These are phyloP conservation scores for Chrysanthemum makinoi DNA, from an alignment of 129 eudicot genomes.

Conservation along the genomic window DNA sequence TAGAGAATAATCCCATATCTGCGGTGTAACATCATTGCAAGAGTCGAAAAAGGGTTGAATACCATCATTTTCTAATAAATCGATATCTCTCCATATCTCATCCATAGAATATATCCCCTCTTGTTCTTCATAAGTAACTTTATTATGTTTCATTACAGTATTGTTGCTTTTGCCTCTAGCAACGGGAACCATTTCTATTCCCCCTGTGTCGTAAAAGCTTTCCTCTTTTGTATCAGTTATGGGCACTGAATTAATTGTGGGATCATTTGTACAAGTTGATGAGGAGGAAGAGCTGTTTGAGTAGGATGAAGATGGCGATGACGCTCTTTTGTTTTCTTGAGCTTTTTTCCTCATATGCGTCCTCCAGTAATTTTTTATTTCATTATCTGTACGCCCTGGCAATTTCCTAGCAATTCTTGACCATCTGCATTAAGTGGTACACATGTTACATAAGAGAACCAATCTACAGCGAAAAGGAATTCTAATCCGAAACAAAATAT, in stretches of 20 bases:
- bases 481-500: not conserved
- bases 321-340: conserved; percentile 49
- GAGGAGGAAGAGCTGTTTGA: conserved; percentile 50
- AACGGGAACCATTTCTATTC: conserved; percentile 25
- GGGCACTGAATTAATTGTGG: conserved; percentile 28
- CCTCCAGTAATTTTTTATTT: conserved; percentile 89
- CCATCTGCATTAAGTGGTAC: conserved; percentile 57
- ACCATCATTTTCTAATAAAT: conserved; percentile 39
- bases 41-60: conserved; percentile 33
- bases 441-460: conserved; percentile 1
- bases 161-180: conserved; percentile 21
- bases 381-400: conserved; percentile 88
- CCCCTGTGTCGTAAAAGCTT: conserved; percentile 55
- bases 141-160: not conserved
- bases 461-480: not conserved
- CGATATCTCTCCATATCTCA: conserved; percentile 80
- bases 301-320: conserved; percentile 30
- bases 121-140: conserved; percentile 20
- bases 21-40: conserved; percentile 26
- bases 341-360: conserved; percentile 85
- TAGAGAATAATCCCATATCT: conserved; percentile 60
- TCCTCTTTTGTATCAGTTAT: conserved; percentile 26
- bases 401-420: conserved; percentile 82
- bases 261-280: conserved; percentile 32
- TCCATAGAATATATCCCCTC: conserved; percentile 57